Conservation (phyloP, 2,329 filamentous ascomycete genomes). For the Alternaria atra region DNA sequence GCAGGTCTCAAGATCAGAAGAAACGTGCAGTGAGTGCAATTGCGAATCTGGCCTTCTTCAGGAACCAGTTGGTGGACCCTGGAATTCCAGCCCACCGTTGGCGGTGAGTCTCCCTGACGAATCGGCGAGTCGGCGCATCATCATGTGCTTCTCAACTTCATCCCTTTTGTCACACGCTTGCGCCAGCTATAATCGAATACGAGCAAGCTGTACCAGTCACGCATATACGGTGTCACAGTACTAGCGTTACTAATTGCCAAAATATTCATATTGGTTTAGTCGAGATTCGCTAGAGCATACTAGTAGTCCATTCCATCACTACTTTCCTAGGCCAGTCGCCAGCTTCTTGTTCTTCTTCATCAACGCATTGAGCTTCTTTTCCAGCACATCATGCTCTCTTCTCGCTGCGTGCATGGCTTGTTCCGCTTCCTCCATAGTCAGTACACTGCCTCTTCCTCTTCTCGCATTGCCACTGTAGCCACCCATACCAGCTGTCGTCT, state of each 20-base stretch:
- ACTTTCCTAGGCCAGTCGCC: slow-evolving; percentile 13
- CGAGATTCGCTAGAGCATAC: neutral
- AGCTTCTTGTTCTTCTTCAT: slow-evolving; percentile 52
- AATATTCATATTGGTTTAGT: neutral
- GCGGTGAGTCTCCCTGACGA: slow-evolving; percentile 36
- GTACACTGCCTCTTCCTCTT: slow-evolving; percentile 36
- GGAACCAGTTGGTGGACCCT: slow-evolving; percentile 39
- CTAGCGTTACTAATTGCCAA: neutral
- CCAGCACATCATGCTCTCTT: slow-evolving; percentile 48
- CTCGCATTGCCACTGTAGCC: slow-evolving; percentile 11
- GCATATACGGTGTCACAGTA: neutral
- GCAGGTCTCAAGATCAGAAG: slow-evolving; percentile 7
- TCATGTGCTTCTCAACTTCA: slow-evolving; percentile 26
- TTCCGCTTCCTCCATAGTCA: slow-evolving; percentile 49
- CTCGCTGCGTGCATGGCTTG: slow-evolving; percentile 45
- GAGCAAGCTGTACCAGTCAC: neutral
- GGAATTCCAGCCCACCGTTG: slow-evolving; percentile 29
- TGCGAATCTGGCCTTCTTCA: slow-evolving; percentile 35
- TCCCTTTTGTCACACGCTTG: slow-evolving; percentile 22
- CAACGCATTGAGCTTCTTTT: slow-evolving; percentile 47
- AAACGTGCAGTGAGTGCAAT: slow-evolving; percentile 29
- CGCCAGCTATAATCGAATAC: slow-evolving; percentile 12
- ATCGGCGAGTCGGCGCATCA: slow-evolving; percentile 22
- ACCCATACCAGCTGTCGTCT: slow-evolving; percentile 7
- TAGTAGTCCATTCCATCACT: neutral